Evolutionary conservation across 495 filamentous ascomycete species (phyloP).

Genomic region (Annulohypoxylon maeteangense): DNA sequence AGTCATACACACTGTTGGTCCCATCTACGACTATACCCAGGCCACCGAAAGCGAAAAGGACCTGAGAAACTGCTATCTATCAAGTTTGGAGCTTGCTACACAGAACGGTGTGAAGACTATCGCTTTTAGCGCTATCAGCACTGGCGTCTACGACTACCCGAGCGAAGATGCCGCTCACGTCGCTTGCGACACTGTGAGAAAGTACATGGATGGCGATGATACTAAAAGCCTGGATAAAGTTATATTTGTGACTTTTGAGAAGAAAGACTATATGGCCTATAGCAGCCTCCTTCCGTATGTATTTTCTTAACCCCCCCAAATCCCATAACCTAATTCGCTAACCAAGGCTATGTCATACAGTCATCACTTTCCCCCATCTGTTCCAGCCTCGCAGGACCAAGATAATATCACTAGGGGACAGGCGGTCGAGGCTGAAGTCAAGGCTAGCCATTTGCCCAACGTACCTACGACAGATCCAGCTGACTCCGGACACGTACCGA

Average conservation of each 20-base stretch:
- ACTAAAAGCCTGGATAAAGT: constrained; percentile 73
- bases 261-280: constrained; percentile 81
- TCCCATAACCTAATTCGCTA: constrained; percentile 3
- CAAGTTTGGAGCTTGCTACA: constrained; percentile 76
- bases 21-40: constrained; percentile 68
- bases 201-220: constrained; percentile 70
- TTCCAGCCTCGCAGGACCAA: constrained; percentile 26
- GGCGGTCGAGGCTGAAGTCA: constrained; percentile 44
- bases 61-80: constrained; percentile 77
- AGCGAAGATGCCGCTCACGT: constrained; percentile 72
- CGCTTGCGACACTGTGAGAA: constrained; percentile 74
- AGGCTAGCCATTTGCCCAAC: constrained; percentile 49
- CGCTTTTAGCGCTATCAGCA: constrained; percentile 86
- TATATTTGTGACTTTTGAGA: constrained; percentile 82
- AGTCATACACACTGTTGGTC: constrained; percentile 92
- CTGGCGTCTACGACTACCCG: constrained; percentile 91
- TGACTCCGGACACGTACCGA: constrained; percentile 45
- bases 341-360: constrained; percentile 24
- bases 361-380: constrained; percentile 51
- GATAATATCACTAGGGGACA: constrained; percentile 39
- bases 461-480: constrained; percentile 50
- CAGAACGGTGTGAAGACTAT: constrained; percentile 72
- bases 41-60: constrained; percentile 57
- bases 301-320: not conserved
- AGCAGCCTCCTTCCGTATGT: constrained; percentile 76